phyloP scores from a whole-genome alignment of 345 rosid species.

The Rhodamnia rubescens region DNA sequence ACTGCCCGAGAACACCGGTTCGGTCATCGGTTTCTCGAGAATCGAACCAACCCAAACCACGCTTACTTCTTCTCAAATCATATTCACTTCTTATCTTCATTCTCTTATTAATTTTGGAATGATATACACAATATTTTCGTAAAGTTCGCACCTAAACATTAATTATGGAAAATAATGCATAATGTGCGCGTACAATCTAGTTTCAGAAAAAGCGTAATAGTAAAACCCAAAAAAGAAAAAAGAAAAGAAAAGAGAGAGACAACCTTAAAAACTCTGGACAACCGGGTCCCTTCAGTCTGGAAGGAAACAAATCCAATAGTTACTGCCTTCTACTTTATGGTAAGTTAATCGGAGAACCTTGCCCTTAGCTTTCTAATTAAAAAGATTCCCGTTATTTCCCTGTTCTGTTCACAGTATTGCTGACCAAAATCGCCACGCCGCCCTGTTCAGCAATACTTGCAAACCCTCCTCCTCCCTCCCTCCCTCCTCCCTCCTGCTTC shows the following conservation, averaged over 20 bases:
- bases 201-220: background rate
- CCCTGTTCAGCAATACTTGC: background rate
- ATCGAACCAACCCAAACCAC: too few species aligned
- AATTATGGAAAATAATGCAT: background rate
- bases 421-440: background rate
- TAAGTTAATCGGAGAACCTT: background rate
- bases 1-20: too few species aligned
- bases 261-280: background rate
- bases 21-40: fast-evolving
- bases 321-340: background rate
- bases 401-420: background rate
- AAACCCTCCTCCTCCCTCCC: background rate
- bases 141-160: background rate
- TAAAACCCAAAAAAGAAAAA: background rate
- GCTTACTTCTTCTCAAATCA: background rate
- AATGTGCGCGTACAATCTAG: background rate
- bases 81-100: background rate
- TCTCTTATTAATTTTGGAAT: background rate
- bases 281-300: background rate
- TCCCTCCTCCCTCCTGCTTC: background rate
- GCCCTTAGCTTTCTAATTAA: background rate
- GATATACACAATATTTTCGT: background rate
- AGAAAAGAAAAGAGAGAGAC: background rate
- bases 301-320: background rate
- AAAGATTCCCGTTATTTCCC: background rate